Conservation (phyloP, 176 grass and related monocot species). For the Raddia guianensis region DNA sequence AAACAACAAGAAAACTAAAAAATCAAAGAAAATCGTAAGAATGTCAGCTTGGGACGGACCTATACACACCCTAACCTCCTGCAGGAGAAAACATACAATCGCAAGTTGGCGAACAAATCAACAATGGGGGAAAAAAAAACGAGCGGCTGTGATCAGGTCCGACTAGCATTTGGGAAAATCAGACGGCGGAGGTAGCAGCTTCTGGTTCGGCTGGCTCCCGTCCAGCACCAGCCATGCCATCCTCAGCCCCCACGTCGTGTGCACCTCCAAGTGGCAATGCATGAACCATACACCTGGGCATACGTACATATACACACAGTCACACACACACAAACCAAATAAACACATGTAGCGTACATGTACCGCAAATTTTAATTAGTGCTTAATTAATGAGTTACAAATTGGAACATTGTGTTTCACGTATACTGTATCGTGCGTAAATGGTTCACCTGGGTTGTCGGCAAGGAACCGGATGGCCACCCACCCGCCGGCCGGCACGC, state of each 20-base stretch:
- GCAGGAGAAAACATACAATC: slow-evolving; percentile 26
- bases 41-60: slow-evolving; percentile 35
- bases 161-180: slow-evolving; percentile 58
- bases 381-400: too few species aligned
- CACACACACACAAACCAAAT: too few species aligned
- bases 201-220: slow-evolving; percentile 47
- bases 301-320: too few species aligned
- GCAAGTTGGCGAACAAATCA: slow-evolving; percentile 37
- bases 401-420: background rate
- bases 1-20: background rate
- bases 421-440: background rate
- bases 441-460: slow-evolving; percentile 66
- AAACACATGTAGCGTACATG: too few species aligned
- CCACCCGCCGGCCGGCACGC: slow-evolving; percentile 70
- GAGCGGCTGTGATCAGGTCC: background rate
- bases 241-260: slow-evolving; percentile 56
- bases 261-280: slow-evolving; percentile 70
- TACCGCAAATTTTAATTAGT: background rate
- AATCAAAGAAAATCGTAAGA: slow-evolving; percentile 4
- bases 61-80: slow-evolving; percentile 22
- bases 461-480: slow-evolving; percentile 74
- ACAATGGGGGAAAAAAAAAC: background rate
- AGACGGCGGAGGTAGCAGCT: slow-evolving; percentile 52
- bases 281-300: slow-evolving; percentile 66
- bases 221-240: slow-evolving; percentile 62